These are phyloP conservation scores for Theileria equi DNA, from an alignment of 169 alveolate genomes.

Conservation along the genomic window DNA sequence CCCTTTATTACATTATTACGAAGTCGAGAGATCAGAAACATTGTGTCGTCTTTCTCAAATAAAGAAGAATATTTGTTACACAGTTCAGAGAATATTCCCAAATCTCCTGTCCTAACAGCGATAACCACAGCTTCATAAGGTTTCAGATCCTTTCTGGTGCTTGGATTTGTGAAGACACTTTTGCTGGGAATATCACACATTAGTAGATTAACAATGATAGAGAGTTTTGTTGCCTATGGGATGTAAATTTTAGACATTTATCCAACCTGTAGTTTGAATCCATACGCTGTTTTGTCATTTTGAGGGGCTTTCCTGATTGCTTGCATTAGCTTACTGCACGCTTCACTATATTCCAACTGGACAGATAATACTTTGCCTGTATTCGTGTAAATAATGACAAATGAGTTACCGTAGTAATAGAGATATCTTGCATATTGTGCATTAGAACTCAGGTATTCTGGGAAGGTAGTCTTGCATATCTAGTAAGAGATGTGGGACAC, in stretches of 20 bases:
- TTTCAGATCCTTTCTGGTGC: slow-evolving; percentile 77
- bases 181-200: slow-evolving; percentile 97
- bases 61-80: slow-evolving; percentile 70
- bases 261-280: slow-evolving; percentile 82
- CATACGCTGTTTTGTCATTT: slow-evolving; percentile 80
- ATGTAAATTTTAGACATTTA: background rate
- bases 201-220: slow-evolving; percentile 88
- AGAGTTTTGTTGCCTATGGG: slow-evolving; percentile 83
- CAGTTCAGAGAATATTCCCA: slow-evolving; percentile 81
- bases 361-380: slow-evolving; percentile 87
- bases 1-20: slow-evolving; percentile 93
- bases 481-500: slow-evolving; percentile 15
- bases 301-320: slow-evolving; percentile 94
- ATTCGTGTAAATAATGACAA: background rate
- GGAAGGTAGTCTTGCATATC: slow-evolving; percentile 75
- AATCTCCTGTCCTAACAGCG: slow-evolving; percentile 91
- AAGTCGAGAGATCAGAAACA: slow-evolving; percentile 85
- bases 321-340: slow-evolving; percentile 84
- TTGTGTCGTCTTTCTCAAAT: slow-evolving; percentile 87
- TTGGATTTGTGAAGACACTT: slow-evolving; percentile 83
- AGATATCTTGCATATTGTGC: slow-evolving; percentile 92
- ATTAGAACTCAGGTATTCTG: slow-evolving; percentile 86
- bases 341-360: slow-evolving; percentile 90
- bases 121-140: slow-evolving; percentile 88
- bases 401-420: slow-evolving; percentile 83